A percentile compares a stretch with the other conserved stretches of the same genome.
Conservation (phyloP, 441 rosid species). For the Dalechampia spathulata region DNA sequence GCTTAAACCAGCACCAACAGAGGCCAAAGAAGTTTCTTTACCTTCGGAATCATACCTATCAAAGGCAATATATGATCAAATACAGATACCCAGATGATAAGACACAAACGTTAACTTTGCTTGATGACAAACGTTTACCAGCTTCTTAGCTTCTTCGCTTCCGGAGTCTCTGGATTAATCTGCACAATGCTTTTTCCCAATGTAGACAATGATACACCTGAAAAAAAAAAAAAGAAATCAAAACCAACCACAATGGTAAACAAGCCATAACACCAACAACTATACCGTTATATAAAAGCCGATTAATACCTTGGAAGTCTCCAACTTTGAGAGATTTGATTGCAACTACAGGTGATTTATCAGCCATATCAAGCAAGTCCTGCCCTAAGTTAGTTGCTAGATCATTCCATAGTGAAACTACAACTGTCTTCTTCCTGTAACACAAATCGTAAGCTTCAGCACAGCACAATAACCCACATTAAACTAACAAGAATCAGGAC, state of each 20-base stretch:
- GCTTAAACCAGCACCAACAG: slow-evolving; percentile 58
- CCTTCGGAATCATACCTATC: slow-evolving; percentile 85
- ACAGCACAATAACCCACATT: background rate
- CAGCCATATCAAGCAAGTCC: slow-evolving; percentile 62
- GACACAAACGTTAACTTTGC: background rate
- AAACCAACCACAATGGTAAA: background rate
- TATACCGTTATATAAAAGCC: background rate
- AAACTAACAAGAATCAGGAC: too few relatives aligned
- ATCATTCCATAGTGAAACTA: slow-evolving; percentile 84
- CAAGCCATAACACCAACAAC: background rate
- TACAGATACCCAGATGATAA: too few relatives aligned
- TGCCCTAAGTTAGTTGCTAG: slow-evolving; percentile 72
- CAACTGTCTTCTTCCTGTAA: slow-evolving; percentile 70
- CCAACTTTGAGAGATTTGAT: slow-evolving; percentile 77
- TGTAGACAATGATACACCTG: slow-evolving; percentile 84
- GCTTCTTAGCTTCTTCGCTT: slow-evolving; percentile 58
- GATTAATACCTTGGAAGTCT: slow-evolving; percentile 87
- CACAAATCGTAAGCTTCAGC: background rate
- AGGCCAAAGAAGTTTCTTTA: slow-evolving; percentile 64
- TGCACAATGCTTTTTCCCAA: slow-evolving; percentile 53
- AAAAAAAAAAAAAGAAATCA: background rate
- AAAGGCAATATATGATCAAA: background rate
- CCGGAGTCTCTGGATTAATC: slow-evolving; percentile 65
- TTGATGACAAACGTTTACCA: slow-evolving; percentile 36
- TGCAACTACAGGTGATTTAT: slow-evolving; percentile 63